A percentile compares a stretch with the other conserved stretches of the same genome.
Conservation (phyloP, 352 stramenopile genomes). For the Globisporangium sylvaticum region DNA sequence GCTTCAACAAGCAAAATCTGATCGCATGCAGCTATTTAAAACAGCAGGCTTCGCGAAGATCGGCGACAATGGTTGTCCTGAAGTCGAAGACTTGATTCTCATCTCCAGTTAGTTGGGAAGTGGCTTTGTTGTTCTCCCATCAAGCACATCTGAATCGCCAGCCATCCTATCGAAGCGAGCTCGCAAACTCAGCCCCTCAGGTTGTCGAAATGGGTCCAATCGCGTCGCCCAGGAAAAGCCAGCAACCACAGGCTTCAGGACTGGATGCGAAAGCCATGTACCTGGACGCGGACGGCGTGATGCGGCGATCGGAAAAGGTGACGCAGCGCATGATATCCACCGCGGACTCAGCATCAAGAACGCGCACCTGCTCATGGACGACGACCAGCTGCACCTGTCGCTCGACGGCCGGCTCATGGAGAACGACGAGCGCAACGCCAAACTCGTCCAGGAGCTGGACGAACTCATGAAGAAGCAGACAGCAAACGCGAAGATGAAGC, state of each 20-base stretch:
- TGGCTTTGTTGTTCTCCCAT: no score
- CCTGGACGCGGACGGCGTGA: constrained; percentile 26
- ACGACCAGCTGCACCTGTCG: constrained; percentile 30
- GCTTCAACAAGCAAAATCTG: neutral
- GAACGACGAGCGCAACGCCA: constrained; percentile 1
- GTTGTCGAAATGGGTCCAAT: neutral
- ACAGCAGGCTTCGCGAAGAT: neutral
- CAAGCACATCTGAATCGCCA: neutral
- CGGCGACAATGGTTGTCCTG: neutral
- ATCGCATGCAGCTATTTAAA: neutral
- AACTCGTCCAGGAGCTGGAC: constrained; percentile 2
- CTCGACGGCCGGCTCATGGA: constrained; percentile 9
- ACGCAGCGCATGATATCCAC: constrained; percentile 33
- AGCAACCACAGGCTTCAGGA: neutral
- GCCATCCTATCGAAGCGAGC: neutral
- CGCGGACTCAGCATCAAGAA: constrained; percentile 34
- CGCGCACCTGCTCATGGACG: constrained; percentile 14
- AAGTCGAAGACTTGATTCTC: neutral
- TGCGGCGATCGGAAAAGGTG: constrained; percentile 25
- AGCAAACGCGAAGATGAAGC: constrained; percentile 34
- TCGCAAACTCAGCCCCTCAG: neutral
- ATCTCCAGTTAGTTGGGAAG: no score
- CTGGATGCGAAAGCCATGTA: constrained; percentile 25
- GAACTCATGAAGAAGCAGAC: constrained; percentile 7
- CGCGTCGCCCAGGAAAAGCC: constrained; percentile 1